Evolutionary conservation across 768 basidiomycete genomes (phyloP).

Genomic region (Leccinum ochraceum): DNA sequence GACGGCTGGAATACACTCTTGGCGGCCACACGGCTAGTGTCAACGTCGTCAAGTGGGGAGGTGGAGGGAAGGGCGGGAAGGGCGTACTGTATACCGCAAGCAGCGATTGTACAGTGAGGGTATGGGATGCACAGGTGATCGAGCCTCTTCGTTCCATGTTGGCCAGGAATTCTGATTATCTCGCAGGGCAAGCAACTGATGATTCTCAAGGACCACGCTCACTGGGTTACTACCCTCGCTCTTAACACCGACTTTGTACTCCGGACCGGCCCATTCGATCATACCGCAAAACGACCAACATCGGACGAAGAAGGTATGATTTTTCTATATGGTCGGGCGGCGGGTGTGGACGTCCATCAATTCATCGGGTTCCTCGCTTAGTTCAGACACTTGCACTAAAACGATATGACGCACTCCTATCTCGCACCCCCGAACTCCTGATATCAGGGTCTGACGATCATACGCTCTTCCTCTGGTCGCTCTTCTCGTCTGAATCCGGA

Average conservation of each 20-base stretch:
- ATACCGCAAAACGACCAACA: constrained; percentile 73
- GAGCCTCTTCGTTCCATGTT: constrained; percentile 20
- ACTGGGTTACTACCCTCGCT: constrained; percentile 98
- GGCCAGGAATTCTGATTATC: constrained; percentile 6
- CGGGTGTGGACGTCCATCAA: background rate
- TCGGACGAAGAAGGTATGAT: constrained; percentile 78
- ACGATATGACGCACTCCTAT: constrained; percentile 74
- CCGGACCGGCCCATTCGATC: constrained; percentile 94
- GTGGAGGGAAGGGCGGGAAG: constrained; percentile 61
- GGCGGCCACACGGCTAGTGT: constrained; percentile 94
- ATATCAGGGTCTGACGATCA: constrained; percentile 99
- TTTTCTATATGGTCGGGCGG: background rate
- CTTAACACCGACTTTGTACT: constrained; percentile 95
- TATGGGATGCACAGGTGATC: constrained; percentile 89
- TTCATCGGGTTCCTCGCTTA: constrained; percentile 27
- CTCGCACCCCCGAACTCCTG: constrained; percentile 70
- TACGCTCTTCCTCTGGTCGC: constrained; percentile 95
- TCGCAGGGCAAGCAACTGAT: constrained; percentile 80
- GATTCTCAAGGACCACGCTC: constrained; percentile 91
- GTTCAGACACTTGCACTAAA: constrained; percentile 75
- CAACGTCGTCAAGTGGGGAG: constrained; percentile 96
- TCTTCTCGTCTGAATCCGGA: constrained; percentile 49
- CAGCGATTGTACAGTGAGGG: constrained; percentile 89
- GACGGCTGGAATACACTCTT: constrained; percentile 77
- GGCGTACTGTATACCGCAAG: constrained; percentile 94